These are phyloP conservation scores for Backusella sp. DNA, from an alignment of 192 early-diverging fungal species.

Conservation along the genomic window DNA sequence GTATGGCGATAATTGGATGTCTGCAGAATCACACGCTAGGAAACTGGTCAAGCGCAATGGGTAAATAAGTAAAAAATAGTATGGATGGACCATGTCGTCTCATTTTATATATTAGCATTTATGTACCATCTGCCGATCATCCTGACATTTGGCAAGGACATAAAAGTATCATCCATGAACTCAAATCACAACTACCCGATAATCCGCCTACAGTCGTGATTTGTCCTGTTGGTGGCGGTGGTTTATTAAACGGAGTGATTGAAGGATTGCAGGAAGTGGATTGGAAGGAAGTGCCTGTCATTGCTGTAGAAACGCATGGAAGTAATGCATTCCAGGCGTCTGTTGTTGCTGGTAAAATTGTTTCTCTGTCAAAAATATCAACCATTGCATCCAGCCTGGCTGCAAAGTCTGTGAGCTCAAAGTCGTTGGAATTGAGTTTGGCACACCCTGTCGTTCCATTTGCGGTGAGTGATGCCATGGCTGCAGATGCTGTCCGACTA, in stretches of 20 bases:
- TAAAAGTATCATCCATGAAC: constrained; percentile 59
- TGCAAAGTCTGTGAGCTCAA: constrained; percentile 40
- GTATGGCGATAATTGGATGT: constrained; percentile 49
- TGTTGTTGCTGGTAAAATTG: constrained; percentile 51
- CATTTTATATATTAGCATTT: constrained; percentile 24
- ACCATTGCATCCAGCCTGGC: constrained; percentile 48
- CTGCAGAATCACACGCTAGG: constrained; percentile 43
- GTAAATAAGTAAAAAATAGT: constrained; percentile 36
- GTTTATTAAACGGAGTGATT: constrained; percentile 65
- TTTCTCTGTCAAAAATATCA: constrained; percentile 41
- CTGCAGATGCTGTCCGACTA: constrained; percentile 46
- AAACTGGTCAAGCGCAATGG: constrained; percentile 43
- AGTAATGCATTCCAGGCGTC: constrained; percentile 69
- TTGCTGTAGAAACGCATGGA: constrained; percentile 75
- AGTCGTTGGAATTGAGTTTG: constrained; percentile 45
- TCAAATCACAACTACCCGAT: constrained; percentile 59
- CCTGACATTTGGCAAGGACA: constrained; percentile 58
- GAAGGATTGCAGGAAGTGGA: constrained; percentile 56
- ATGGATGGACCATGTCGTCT: neutral
- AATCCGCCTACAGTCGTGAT: constrained; percentile 62
- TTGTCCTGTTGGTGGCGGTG: constrained; percentile 69
- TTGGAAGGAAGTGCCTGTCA: constrained; percentile 68
- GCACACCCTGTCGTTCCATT: constrained; percentile 55
- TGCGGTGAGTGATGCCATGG: constrained; percentile 59
- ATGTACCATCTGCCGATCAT: constrained; percentile 60